Percentiles rank a stretch among this genome's conserved stretches.
Evolutionary conservation across 2,329 filamentous ascomycete species (phyloP).

Genomic region (Xylariaceae sp.): DNA sequence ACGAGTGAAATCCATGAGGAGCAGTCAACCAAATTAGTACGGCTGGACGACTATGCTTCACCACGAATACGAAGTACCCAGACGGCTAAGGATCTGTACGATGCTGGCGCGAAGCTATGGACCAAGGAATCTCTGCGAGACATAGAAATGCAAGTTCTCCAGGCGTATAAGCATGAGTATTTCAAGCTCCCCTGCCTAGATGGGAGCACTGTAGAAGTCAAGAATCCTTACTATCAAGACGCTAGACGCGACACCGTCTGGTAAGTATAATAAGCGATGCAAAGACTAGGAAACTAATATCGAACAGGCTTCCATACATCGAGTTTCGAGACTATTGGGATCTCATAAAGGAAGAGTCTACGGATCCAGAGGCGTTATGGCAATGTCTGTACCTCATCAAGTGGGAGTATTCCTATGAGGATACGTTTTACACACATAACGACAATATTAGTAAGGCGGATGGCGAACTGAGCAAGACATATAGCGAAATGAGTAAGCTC

Average conservation of each 20-base stretch:
- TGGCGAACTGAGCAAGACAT: neutral
- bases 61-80: no score
- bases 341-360: neutral
- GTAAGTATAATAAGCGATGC: no score
- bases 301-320: constrained; percentile 21
- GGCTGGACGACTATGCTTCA: no score
- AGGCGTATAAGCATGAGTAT: constrained; percentile 16
- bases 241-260: no score
- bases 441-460: neutral
- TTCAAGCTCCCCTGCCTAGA: constrained; percentile 27
- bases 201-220: constrained; percentile 20
- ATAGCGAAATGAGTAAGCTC: no score
- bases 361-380: neutral
- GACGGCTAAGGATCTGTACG: neutral
- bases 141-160: constrained; percentile 17
- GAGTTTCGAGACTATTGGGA: constrained; percentile 27
- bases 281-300: no score
- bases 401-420: neutral
- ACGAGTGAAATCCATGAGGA: no score
- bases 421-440: neutral
- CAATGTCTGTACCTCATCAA: neutral
- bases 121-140: neutral
- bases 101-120: neutral
- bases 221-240: constrained; percentile 22
- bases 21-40: no score